Evolutionary conservation across 768 basidiomycete species (phyloP).

Genomic region (Trametes maxima): DNA sequence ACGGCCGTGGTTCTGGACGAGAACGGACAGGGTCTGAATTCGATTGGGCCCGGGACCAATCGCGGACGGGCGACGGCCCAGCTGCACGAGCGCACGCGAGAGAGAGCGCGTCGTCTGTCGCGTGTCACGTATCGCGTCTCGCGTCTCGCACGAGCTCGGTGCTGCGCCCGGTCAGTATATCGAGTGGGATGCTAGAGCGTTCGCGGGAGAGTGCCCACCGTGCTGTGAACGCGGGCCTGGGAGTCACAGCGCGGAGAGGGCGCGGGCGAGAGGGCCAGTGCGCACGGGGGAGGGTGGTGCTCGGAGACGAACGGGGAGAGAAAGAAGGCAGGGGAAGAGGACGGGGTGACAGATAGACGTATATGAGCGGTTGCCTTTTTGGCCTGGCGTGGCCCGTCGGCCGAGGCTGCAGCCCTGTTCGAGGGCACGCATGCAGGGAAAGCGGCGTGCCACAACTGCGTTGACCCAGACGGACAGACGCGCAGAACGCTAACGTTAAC

Average conservation of each 20-base stretch:
- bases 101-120: neutral
- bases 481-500: neutral
- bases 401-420: neutral
- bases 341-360: neutral
- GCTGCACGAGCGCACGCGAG: neutral
- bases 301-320: neutral
- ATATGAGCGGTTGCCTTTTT: slow-evolving; percentile 7
- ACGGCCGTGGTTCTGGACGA: slow-evolving; percentile 12
- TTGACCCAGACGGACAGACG: too few species aligned
- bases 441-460: too few species aligned
- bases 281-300: neutral
- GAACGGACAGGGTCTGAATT: neutral
- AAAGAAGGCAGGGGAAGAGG: neutral
- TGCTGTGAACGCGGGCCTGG: too few species aligned
- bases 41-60: slow-evolving; percentile 5
- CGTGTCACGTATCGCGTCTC: neutral
- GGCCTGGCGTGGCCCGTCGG: too few species aligned
- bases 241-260: neutral
- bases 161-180: neutral
- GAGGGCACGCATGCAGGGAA: too few species aligned
- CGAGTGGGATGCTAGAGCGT: too few species aligned
- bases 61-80: neutral
- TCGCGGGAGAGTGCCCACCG: too few species aligned
- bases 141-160: neutral
- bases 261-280: neutral